Base-by-base conservation (phyloP, 2,329 filamentous ascomycete genomes). In the Exophiala bonariae region DNA sequence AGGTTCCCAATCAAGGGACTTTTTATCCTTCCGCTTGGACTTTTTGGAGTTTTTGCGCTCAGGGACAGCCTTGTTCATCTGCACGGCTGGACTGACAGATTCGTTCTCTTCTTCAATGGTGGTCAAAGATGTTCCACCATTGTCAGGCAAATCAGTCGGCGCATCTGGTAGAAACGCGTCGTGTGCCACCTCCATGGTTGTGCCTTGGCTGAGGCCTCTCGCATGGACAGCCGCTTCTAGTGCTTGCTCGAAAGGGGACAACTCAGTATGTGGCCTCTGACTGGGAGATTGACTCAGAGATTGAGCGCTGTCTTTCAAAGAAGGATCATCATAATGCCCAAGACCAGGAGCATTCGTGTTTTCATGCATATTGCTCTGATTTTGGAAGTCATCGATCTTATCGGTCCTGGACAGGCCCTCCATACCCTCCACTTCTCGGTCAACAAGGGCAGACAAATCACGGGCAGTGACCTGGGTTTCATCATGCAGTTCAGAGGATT, bases 21-120 rank as follows among this genome's bases (percentile, higher is more conserved):
- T 57, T 45, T 57, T 54, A n/a, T 49, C 38, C 22, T 51, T 51
- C 6, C 54, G 47, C 35, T 53, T 54, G 8, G 50, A 47, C 44
- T 56, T 57, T 43, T 57, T 59, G 3, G 47, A 50, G 6, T 34
- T 10, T 35, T 54, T 49, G 10, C 49, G 46, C 6, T 31, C 44
- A 13, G 38, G 16, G 4, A 28, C n/a, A 9, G 30, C n/a, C 23
- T 26, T 35, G 32, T 18, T 31, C 42, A 32, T 22, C 19, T 20
- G 41, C 42, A n/a, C 18, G 9, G 40, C 35, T 19, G 34, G n/a
- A 7, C 28, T 22, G 16, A 45, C 8, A 13, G n/a, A 2, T 17
- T 53, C 54, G 17, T 32, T 50, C 34, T 47, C 50, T 28, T 54
- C 50, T 20, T 41, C 31, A 17, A 54, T 49, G 9, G 48, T 50